These are phyloP conservation scores for Veloporphyrellus conicus DNA, from an alignment of 1,284 basidiomycete genomes.

Conservation along the genomic window DNA sequence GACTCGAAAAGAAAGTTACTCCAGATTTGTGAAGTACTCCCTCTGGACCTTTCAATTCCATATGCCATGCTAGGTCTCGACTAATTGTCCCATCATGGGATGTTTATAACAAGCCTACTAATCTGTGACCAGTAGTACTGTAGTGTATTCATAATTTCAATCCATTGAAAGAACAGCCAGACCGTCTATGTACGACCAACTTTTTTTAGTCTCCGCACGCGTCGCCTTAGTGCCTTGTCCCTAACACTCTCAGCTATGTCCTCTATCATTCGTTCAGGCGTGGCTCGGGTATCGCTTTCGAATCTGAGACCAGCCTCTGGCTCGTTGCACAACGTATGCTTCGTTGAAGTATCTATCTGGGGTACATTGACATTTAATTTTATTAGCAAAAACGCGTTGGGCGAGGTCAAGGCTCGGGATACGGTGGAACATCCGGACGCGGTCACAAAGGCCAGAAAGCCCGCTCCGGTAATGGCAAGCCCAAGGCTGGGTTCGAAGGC, in stretches of 20 bases:
- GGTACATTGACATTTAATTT: slow-evolving; percentile 3
- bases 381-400: slow-evolving; percentile 87
- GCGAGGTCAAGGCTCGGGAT: slow-evolving; percentile 85
- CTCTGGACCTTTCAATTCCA: too few relatives aligned
- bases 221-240: not conserved
- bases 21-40: too few relatives aligned
- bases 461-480: slow-evolving; percentile 84
- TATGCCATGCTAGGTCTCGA: too few relatives aligned
- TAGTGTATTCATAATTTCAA: too few relatives aligned
- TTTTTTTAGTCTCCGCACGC: not conserved
- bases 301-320: slow-evolving; percentile 60
- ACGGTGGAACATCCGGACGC: slow-evolving; percentile 88
- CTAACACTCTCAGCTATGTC: slow-evolving; percentile 24
- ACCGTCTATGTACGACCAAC: too few relatives aligned
- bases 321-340: slow-evolving; percentile 58
- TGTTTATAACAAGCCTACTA: too few relatives aligned
- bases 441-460: slow-evolving; percentile 97
- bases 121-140: too few relatives aligned
- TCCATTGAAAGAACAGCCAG: too few relatives aligned
- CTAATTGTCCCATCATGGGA: too few relatives aligned
- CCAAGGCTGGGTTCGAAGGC: slow-evolving; percentile 82
- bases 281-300: slow-evolving; percentile 49
- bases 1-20: too few relatives aligned
- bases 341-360: not conserved
- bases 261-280: slow-evolving; percentile 26